Evolutionary conservation across 2,329 filamentous ascomycete species (phyloP), one percentile per base, ranked within the genome.

Genomic region (Chalaropsis thielavioides): DNA sequence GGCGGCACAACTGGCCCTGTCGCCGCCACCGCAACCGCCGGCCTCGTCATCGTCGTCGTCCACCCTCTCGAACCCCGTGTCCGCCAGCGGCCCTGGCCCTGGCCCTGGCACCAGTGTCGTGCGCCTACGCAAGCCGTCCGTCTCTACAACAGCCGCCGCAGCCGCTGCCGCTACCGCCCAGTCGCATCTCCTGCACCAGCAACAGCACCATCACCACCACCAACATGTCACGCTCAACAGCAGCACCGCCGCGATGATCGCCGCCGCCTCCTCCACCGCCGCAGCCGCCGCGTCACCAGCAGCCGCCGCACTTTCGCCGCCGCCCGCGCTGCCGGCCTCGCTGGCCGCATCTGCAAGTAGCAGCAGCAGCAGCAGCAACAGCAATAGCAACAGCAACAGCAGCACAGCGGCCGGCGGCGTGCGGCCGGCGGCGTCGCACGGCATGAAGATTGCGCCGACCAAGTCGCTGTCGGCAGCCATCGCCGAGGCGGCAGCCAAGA

Each of bases 381-480:
- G n/a, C 7, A 46, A 46, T 19, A 46, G 11, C 44, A 6, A 6
- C n/a, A 19, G 31, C 24, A 24, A 15, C 44, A 27, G 19, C 38
- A n/a, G 27, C 63, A 43, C 59, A 8, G n/a, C 38, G 17, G n/a
- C 4, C 15, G 6, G 49, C 6, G 46, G 35, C n/a, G n/a, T 56
- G 1, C 35, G 62, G 2, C 62, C 62, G 22, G 13, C 49, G 11
- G 13, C 49, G 11, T 38, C 38, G 13, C 60, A 54, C 49, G 65
- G 65, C 24, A 64, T 63, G 46, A 64, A 62, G 41, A 67, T 67
- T 10, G 62, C 66, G 11, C 66, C 66, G n/a, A 67, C 43, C 22
- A 64, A 62, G 41, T 64, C 67, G 24, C 63, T 63, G 5, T 63
- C 63, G n/a, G 63, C 62, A 10, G 66, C 62, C 11, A 66, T 67